Evolutionary conservation across 345 rosid species (phyloP), one percentile per base, ranked within the genome.

Genomic region (Eucalyptus cloeziana): DNA sequence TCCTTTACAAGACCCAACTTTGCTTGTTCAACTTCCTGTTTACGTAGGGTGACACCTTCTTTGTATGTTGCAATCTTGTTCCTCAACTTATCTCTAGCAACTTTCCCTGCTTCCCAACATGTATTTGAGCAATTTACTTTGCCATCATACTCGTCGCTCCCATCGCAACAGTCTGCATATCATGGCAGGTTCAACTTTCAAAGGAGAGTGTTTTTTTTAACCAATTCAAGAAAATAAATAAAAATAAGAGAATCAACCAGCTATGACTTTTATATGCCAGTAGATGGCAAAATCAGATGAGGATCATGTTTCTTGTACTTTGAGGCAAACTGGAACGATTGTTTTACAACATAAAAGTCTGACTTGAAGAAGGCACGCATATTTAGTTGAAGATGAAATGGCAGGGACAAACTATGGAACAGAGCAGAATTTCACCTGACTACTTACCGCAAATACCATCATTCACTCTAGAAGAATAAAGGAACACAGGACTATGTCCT

Each of bases 41-140:
- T 94, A 87, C 99, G 92, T 49, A 96, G 85, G n/a, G 92, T 60
- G 89, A 94, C 91, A 56, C 99, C 99, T 83, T 96, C 96, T 86
- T 88, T 91, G 92, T 94, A 95, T 7, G 94, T 96, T 76, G 93
- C 94, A 86, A 97, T 97, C 86, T 93, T 96, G 58, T 93, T 95
- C 92, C 90, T 91, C 93, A 98, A 90, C 89, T 92, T 97, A 87
- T 95, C 95, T 87, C 97, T 91, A 90, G 99, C 99, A 71, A 94
- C 96, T 94, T 96, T 96, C 31, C 99, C 99, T 88, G 97, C 97
- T 91, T 98, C 97, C 99, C 99, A 98, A 90, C 99, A 98, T 49
- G 96, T 94, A 91, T 97, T 96, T 85, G 91, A 89, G 90, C 99
- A 98, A 89, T 94, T 93, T 54, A 95, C 92, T 90, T 91, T 90